Conservation (phyloP, 495 filamentous ascomycete species). For the Lentithecium fluviatile region DNA sequence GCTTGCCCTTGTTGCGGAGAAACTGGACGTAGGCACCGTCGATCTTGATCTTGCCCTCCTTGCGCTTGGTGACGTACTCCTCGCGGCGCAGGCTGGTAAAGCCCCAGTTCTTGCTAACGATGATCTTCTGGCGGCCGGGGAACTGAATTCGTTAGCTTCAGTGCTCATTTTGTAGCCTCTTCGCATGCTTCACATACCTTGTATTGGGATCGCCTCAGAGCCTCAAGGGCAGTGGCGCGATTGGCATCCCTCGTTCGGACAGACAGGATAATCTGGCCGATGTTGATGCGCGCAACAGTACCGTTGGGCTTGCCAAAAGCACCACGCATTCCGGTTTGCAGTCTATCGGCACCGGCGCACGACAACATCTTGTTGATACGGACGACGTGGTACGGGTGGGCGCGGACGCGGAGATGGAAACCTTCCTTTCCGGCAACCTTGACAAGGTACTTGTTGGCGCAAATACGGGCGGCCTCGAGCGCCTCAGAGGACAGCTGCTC, state of each 20-base stretch:
- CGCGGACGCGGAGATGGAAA: conserved; percentile 98
- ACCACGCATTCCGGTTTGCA: conserved; percentile 99
- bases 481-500: conserved; percentile 98
- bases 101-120: conserved; percentile 99
- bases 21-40: conserved; percentile 99
- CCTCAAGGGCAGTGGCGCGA: conserved; percentile 92
- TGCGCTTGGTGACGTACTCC: conserved; percentile 90
- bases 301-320: conserved; percentile 99
- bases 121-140: conserved; percentile 99
- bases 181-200: conserved; percentile 54
- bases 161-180: not conserved
- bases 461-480: conserved; percentile 98
- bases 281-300: conserved; percentile 96
- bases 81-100: conserved; percentile 97
- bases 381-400: conserved; percentile 98
- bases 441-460: conserved; percentile 70
- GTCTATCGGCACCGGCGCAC: conserved; percentile 98
- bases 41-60: conserved; percentile 82
- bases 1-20: conserved; percentile 81
- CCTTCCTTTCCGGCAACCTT: conserved; percentile 97
- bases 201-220: conserved; percentile 97
- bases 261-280: conserved; percentile 95
- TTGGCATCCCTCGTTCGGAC: conserved; percentile 93
- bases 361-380: conserved; percentile 99
- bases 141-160: conserved; percentile 52